These are phyloP conservation scores for Dactylellina parvicollis DNA, from an alignment of 2,329 filamentous ascomycete species.

Conservation along the genomic window DNA sequence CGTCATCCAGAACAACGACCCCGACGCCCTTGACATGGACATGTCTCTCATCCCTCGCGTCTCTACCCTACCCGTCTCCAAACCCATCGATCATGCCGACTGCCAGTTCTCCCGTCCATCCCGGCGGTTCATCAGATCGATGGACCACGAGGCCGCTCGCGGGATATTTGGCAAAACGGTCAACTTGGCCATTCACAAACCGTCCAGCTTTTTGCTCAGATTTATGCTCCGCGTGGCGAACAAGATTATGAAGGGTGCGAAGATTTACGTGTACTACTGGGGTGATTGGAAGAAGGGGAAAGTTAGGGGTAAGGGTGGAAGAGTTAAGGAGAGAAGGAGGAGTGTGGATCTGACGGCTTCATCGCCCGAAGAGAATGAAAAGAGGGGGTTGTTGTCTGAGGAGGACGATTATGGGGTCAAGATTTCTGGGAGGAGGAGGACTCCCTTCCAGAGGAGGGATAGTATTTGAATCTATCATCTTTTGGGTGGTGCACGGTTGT, in stretches of 20 bases:
- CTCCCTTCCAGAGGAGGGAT: slow-evolving; percentile 12
- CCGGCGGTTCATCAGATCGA: slow-evolving; percentile 38
- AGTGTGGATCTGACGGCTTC: slow-evolving; percentile 3
- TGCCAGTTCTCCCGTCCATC: slow-evolving; percentile 19
- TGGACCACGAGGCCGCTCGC: slow-evolving; percentile 35
- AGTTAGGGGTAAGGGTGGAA: slow-evolving; percentile 32
- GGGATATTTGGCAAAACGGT: slow-evolving; percentile 35
- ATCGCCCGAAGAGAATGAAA: slow-evolving; percentile 1
- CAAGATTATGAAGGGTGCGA: slow-evolving; percentile 37
- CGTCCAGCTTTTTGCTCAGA: slow-evolving; percentile 17
- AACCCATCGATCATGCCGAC: neutral
- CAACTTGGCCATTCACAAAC: slow-evolving; percentile 35
- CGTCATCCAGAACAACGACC: slow-evolving; percentile 25
- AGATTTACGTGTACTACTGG: slow-evolving; percentile 40
- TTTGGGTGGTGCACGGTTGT: neutral
- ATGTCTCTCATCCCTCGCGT: slow-evolving; percentile 25
- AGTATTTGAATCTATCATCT: too few species aligned
- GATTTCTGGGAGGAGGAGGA: slow-evolving; percentile 29
- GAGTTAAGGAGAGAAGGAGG: slow-evolving; percentile 5
- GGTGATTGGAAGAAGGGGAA: slow-evolving; percentile 50
- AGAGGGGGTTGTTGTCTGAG: slow-evolving; percentile 11
- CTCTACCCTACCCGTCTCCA: slow-evolving; percentile 13
- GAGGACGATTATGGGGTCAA: slow-evolving; percentile 46
- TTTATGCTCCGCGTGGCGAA: slow-evolving; percentile 45
- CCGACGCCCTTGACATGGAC: slow-evolving; percentile 18